A percentile compares a stretch with the other conserved stretches of the same genome.
phyloP scores from a whole-genome alignment of 768 basidiomycete genomes.

The Xerocomellus amylosporus region DNA sequence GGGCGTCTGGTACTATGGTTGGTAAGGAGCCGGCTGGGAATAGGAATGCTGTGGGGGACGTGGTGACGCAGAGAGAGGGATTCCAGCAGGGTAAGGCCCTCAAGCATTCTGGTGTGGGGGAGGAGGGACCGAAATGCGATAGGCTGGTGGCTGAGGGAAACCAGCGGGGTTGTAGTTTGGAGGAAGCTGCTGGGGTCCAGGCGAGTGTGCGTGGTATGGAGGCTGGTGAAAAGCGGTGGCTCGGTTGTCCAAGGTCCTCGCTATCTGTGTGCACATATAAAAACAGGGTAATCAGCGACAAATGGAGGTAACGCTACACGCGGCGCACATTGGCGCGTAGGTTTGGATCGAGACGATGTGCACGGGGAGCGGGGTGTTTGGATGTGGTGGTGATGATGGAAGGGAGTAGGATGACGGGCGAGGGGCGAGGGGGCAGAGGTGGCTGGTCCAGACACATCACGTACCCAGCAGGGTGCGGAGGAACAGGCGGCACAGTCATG shows the following conservation, averaged over 20 bases:
- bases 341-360: slow-evolving; percentile 44
- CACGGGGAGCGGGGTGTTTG: slow-evolving; percentile 29
- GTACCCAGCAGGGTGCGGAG: too few relatives aligned
- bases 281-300: slow-evolving; percentile 3
- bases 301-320: slow-evolving; percentile 14
- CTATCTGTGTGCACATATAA: slow-evolving; percentile 16
- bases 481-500: too few relatives aligned
- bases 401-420: too few relatives aligned
- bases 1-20: background rate
- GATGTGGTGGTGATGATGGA: slow-evolving; percentile 19
- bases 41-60: too few relatives aligned
- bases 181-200: slow-evolving; percentile 3
- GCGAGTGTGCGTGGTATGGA: background rate
- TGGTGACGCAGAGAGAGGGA: background rate
- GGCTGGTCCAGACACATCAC: too few relatives aligned
- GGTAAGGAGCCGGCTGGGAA: too few relatives aligned
- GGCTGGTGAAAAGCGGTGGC: slow-evolving; percentile 14
- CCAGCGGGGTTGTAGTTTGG: too few relatives aligned
- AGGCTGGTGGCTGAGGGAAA: background rate
- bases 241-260: slow-evolving; percentile 20
- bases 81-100: background rate
- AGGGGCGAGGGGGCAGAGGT: too few relatives aligned
- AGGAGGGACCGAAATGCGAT: too few relatives aligned
- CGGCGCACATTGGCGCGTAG: slow-evolving; percentile 61
- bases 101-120: slow-evolving; percentile 14